phyloP scores from a whole-genome alignment of 371 early-diverging fungal genomes.

The Zychaea mexicana region DNA sequence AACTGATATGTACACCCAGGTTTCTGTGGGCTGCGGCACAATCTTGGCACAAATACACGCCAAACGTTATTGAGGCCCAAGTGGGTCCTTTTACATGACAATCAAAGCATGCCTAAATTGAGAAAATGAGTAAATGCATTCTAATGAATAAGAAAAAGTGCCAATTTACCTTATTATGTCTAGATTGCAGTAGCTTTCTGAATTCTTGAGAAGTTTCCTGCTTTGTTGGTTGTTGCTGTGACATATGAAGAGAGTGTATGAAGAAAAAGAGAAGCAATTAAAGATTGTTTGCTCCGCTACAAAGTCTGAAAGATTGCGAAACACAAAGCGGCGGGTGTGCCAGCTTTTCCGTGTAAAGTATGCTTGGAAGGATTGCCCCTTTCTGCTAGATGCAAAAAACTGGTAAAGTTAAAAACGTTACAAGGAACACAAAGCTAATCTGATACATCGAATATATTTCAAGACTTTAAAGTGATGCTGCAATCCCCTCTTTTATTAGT shows the following conservation, averaged over 20 bases:
- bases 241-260: constrained; percentile 4
- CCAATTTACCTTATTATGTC: constrained; percentile 74
- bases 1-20: constrained; percentile 95
- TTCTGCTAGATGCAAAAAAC: no score
- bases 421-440: no score
- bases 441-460: no score
- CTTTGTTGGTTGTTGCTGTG: constrained; percentile 59
- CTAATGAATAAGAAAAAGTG: not conserved
- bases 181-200: constrained; percentile 65
- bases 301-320: no score
- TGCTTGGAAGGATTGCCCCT: no score
- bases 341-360: no score
- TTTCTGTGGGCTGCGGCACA: constrained; percentile 96
- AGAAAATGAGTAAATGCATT: not conserved
- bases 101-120: constrained; percentile 88
- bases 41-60: constrained; percentile 96
- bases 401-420: no score
- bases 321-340: no score
- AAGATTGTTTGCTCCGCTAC: not conserved
- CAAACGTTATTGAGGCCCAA: constrained; percentile 96
- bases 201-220: constrained; percentile 66
- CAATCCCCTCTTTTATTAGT: no score
- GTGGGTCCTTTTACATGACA: constrained; percentile 95
- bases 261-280: not conserved
- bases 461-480: no score